Evolutionary conservation across 2,329 filamentous ascomycete species (phyloP), one percentile per base, ranked within the genome.

Genomic region (Trichophyton verrucosum): DNA sequence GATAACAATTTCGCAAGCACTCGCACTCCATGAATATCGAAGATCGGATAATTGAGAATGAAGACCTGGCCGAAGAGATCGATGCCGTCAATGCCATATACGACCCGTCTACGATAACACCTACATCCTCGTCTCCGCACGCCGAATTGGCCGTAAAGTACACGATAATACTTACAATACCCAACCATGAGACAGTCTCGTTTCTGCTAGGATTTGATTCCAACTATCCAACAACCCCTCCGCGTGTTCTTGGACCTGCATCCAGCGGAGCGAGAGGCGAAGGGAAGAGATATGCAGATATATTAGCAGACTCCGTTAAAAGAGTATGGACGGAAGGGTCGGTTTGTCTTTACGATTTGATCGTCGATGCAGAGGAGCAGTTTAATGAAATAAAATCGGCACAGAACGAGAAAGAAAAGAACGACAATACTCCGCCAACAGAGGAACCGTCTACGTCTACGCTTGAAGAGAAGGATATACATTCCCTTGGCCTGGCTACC

Each of bases 341-440:
- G 59, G 90, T 95, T 22, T 96, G 91, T 68, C 77, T 99, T 2
- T 99, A 91, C 68, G 92, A 96, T 70, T 81, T 95, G n/a, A 81
- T 96, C 42, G 91, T 96, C 66, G 82, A 82, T 65, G 76, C 76
- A 0, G 72, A 72, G 36, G 78, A 78, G 62, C 69, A 73, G 2
- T 72, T 81, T 4, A 73, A 75, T 68, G 86, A 88, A 68, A 76
- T 87, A 65, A 79, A 76, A 61, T 15, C 42, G 11, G 15, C 42
- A 20, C 36, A 15, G 17, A 22, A 59, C 8, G 20, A 42, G 13
- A 33, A 22, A 27, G 38, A 27, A 38, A 24, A 59, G 20, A 38
- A 49, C n/a, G 44, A 24, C 15, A 46, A 13, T 38, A 38, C 33
- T 38, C 11, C 15, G 9, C 20, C 5, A 27, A 42, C 2, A 17